These are phyloP conservation scores for Carex arenaria DNA, from an alignment of 202 grass and related monocot species.

Conservation along the genomic window DNA sequence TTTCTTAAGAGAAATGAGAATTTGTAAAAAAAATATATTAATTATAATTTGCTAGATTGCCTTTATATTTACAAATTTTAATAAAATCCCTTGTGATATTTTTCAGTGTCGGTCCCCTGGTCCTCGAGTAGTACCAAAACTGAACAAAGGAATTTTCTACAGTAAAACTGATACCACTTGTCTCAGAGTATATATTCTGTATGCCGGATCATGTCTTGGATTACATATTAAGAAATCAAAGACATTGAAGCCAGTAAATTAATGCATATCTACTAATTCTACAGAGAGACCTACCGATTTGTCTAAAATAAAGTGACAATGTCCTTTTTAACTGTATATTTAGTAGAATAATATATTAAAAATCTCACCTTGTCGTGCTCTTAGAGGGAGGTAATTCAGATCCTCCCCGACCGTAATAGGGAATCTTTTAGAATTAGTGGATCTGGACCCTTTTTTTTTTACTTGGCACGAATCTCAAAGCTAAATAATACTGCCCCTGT, in stretches of 20 bases:
- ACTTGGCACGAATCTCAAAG: no score
- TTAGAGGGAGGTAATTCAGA: no score
- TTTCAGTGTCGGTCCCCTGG: not conserved
- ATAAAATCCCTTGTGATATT: not conserved
- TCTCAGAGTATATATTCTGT: not conserved
- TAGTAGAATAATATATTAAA: not conserved
- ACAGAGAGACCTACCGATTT: not conserved
- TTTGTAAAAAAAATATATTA: conserved; percentile 14
- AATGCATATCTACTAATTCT: not conserved
- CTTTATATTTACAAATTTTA: not conserved
- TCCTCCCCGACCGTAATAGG: no score
- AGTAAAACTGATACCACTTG: not conserved
- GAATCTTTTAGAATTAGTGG: no score
- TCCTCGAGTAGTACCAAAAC: not conserved
- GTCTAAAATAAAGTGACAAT: not conserved
- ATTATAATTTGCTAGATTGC: not conserved
- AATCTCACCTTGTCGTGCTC: no score
- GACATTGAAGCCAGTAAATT: no score
- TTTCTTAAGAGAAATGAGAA: not conserved
- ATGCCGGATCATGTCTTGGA: not conserved
- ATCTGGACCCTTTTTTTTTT: no score
- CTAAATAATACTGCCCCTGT: no score
- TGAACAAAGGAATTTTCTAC: not conserved
- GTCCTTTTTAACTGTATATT: not conserved
- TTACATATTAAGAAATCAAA: not conserved